Base-by-base conservation (phyloP, 2,329 filamentous ascomycete genomes). In the Aspergillus neoniger region DNA sequence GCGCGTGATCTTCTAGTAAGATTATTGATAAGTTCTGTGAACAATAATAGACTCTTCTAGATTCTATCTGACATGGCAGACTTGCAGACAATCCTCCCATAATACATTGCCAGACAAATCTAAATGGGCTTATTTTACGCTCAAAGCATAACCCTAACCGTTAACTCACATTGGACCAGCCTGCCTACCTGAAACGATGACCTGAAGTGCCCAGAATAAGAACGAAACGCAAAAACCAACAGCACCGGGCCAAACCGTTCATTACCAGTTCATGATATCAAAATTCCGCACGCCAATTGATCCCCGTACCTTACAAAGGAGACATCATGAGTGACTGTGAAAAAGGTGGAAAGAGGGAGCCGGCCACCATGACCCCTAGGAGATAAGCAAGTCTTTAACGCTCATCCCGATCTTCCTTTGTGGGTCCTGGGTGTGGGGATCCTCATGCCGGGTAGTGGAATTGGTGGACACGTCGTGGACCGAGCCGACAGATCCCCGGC, bases 331-430 rank as follows among this genome's bases (percentile, higher is more conserved):
- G 54, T 41, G 21, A 28, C 25, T 28, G 25, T 28, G 25, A 28
- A 51, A 39, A 17, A 51, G 38, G 30, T 25, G 23, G 3, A 53
- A 23, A 48, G 5, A 53, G 25, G 36, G 47, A 57, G 17, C 9
- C 56, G 51, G 60, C 21, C 44, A 57, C 59, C 25, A 54, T 23
- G 54, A 36, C 7, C 41, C 36, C 63, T 70, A 85, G 39, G 80
- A 77, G 65, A 81, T 85, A 58, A 86, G 72, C 54, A 86, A 69
- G 74, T 85, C 83, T 56, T 78, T 79, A 5, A 85, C 83, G 71
- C 82, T 85, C 79, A 85, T 84, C 2, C 82, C 80, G 52, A 80
- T 74, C 39, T 77, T 77, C 52, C 73, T 73, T 43, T 74, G 70
- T 5, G 66, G 59, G 7, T 69, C 69, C 23, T 59, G 50, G 9